Base-by-base conservation (phyloP, 148 eudicot genomes). In the Camellia sinensis region DNA sequence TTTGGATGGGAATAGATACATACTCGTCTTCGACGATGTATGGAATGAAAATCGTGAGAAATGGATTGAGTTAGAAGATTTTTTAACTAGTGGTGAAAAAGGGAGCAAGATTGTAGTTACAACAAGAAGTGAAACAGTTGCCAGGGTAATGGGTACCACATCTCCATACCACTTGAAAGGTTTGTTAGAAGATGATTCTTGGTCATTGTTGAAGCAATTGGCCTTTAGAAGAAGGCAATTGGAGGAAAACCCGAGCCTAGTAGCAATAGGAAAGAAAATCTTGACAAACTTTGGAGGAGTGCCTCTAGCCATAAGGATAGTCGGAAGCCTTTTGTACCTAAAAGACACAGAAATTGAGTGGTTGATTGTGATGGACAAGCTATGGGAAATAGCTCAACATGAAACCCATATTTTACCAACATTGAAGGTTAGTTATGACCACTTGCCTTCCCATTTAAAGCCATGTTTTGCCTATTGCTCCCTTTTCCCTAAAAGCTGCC, bases 391-490 rank as follows among this genome's bases (percentile, higher is more conserved):
- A 50, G 63, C 43, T 6, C 59, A 67, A 65, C 61, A 44, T 62
- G 67, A 79, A 12, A 44, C 77, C 19, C 41, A 71, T 1, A 57
- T 80, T 5, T 43, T 80, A 62, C 56, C 76, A 2, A 71, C 79
- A 48, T 67, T 87, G 57, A 84, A 80, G 67, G 46, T 79, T 21
- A 84, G 92, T 43, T 89, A 85, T 56, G 75, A 84, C 76, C 77
- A 84, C 17, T 81, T 89, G 44, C 75, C 80, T 6, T 46, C 79
- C 1, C n/a, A 65, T 11, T 70, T 89, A 43, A 87, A 87, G 77
- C 78, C 75, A n/a, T 89, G 92, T 44, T 89, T 89, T 75, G 83
- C 87, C 12, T 85, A 76, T 41, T 87, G 92, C 40, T 83, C 92
- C 15, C 54, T 89, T 15, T 89, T 84, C 46, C 86, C 86, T 3